phyloP scores from a whole-genome alignment of 768 basidiomycete species.

The Artomyces pyxidatus region DNA sequence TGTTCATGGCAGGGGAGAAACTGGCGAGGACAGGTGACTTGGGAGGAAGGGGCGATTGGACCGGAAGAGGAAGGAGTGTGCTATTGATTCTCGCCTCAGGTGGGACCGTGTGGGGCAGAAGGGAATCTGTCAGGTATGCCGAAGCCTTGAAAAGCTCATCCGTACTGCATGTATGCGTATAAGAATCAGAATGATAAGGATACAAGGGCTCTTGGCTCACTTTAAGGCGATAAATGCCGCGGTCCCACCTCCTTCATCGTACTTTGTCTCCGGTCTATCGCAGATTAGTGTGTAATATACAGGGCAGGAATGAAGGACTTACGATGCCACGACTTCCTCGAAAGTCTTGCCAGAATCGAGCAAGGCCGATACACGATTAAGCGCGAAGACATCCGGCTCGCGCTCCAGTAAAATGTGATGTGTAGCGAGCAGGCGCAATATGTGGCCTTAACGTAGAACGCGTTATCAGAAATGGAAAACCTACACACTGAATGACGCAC shows the following conservation, averaged over 20 bases:
- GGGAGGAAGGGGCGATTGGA: neutral
- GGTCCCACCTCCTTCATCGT: constrained; percentile 54
- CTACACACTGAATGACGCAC: constrained; percentile 32
- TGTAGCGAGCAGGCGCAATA: constrained; percentile 68
- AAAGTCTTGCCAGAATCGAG: constrained; percentile 60
- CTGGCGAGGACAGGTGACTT: neutral
- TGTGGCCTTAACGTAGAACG: constrained; percentile 66
- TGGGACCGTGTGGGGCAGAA: constrained; percentile 11
- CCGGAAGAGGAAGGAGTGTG: neutral
- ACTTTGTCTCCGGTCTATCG: constrained; percentile 53
- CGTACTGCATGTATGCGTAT: constrained; percentile 45
- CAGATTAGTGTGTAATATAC: neutral
- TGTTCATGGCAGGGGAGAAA: neutral
- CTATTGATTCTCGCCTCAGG: neutral
- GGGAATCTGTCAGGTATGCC: constrained; percentile 62
- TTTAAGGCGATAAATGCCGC: constrained; percentile 65
- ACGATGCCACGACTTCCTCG: constrained; percentile 42
- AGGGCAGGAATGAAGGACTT: constrained; percentile 5
- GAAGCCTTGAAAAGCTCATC: constrained; percentile 75
- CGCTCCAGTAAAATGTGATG: constrained; percentile 70
- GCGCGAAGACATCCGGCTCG: constrained; percentile 62
- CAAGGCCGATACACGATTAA: constrained; percentile 61
- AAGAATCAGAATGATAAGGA: no score
- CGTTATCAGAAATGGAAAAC: no score
- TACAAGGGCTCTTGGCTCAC: no score